Percentiles rank a stretch among this genome's conserved stretches.
Evolutionary conservation across 139 green algal species (phyloP).

Genomic region (Micromonas commoda): DNA sequence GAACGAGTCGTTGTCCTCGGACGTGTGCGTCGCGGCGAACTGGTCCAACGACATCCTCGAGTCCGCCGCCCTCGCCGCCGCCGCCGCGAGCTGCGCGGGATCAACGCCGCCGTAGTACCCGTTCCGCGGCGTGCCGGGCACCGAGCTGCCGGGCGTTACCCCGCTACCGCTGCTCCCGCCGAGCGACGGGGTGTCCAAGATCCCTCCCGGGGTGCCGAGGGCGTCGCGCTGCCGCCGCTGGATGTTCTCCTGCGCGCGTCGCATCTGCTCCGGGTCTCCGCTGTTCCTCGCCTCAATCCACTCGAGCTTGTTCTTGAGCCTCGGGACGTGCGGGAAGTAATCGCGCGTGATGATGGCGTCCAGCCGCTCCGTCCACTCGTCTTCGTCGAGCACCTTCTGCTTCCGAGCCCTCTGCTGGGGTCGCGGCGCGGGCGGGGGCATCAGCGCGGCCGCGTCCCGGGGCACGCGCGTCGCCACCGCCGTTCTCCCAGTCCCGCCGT

Average conservation of each 20-base stretch:
- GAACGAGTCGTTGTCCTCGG: conserved; percentile 37
- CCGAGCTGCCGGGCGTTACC: too few relatives aligned
- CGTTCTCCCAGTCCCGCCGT: neutral
- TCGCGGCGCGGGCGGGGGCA: neutral
- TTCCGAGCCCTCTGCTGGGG: neutral
- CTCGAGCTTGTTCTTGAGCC: conserved; percentile 69
- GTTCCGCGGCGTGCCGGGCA: too few relatives aligned
- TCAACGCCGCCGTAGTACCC: too few relatives aligned
- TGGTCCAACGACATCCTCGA: conserved; percentile 23
- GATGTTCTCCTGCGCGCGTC: conserved; percentile 70
- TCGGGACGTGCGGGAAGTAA: conserved; percentile 80
- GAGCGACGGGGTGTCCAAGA: too few relatives aligned
- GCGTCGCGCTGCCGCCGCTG: too few relatives aligned
- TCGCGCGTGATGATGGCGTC: conserved; percentile 83
- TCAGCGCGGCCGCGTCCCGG: neutral
- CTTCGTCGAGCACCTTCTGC: conserved; percentile 61
- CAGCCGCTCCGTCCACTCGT: conserved; percentile 59
- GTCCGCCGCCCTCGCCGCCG: neutral
- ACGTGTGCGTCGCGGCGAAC: conserved; percentile 28
- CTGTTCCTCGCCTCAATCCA: conserved; percentile 67
- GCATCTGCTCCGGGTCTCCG: conserved; percentile 50
- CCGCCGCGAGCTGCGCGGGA: too few relatives aligned
- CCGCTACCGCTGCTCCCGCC: too few relatives aligned
- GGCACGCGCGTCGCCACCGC: neutral
- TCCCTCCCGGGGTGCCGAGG: too few relatives aligned